phyloP scores from a whole-genome alignment of 345 rosid genomes.

The Brassica cretica region DNA sequence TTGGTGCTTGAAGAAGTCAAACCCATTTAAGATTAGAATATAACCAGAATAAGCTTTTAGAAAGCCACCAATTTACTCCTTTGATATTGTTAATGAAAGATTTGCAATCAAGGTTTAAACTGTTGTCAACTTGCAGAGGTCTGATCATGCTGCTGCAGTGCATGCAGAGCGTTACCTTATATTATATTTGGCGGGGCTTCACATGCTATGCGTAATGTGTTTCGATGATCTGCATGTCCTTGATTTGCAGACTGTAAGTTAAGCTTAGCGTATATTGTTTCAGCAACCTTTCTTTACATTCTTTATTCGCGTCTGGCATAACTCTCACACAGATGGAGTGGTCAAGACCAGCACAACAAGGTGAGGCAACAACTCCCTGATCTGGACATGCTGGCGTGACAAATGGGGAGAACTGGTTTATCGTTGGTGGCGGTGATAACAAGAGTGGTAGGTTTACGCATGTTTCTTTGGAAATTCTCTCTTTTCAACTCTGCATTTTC shows the following conservation, averaged over 20 bases:
- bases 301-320: constrained; percentile 18
- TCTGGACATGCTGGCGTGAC: constrained; percentile 97
- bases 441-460: constrained; percentile 63
- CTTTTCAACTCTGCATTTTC: background rate
- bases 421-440: constrained; percentile 98
- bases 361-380: constrained; percentile 81
- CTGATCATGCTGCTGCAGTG: too few relatives aligned
- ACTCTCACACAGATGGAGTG: constrained; percentile 80
- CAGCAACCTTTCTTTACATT: constrained; percentile 16
- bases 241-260: constrained; percentile 50
- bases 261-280: constrained; percentile 26
- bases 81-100: constrained; percentile 7
- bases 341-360: constrained; percentile 91
- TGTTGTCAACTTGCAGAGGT: too few relatives aligned
- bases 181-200: too few relatives aligned
- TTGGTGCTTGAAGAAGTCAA: background rate
- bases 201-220: too few relatives aligned
- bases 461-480: constrained; percentile 18
- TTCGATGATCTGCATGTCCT: too few relatives aligned
- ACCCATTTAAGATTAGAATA: constrained; percentile 7
- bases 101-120: constrained; percentile 10
- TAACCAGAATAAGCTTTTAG: constrained; percentile 9
- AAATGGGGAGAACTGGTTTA: constrained; percentile 38
- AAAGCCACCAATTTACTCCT: constrained; percentile 5
- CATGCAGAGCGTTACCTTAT: too few relatives aligned